Evolutionary conservation across 192 early-diverging fungal species (phyloP).

Genomic region (Dissophora ornata): DNA sequence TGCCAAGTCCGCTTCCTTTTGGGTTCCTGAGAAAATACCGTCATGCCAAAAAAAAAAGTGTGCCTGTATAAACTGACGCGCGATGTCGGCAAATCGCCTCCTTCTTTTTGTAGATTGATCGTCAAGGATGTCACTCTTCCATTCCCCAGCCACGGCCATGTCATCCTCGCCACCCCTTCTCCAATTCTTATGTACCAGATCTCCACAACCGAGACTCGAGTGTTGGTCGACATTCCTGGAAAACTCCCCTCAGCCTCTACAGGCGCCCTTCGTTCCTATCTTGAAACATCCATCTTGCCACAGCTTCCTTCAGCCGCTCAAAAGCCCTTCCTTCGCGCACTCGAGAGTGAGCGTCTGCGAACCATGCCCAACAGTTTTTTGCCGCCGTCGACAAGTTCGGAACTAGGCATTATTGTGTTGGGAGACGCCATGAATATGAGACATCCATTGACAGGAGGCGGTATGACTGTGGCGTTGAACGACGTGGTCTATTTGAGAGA

Average conservation of each 20-base stretch:
- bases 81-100: too few relatives aligned
- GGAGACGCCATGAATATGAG: conserved; percentile 97
- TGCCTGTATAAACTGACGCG: too few relatives aligned
- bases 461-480: conserved; percentile 96
- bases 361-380: conserved; percentile 91
- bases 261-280: conserved; percentile 71
- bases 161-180: conserved; percentile 82
- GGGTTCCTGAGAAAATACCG: too few relatives aligned
- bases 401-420: conserved; percentile 79
- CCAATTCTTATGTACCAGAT: conserved; percentile 89
- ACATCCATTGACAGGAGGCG: conserved; percentile 95
- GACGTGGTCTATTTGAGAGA: conserved; percentile 83
- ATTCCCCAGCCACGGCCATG: conserved; percentile 87
- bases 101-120: conserved; percentile 59
- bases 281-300: conserved; percentile 70
- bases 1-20: neutral
- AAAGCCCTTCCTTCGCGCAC: conserved; percentile 65
- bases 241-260: conserved; percentile 72
- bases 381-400: conserved; percentile 75
- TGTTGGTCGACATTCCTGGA: conserved; percentile 91
- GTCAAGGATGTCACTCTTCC: conserved; percentile 77
- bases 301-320: conserved; percentile 75
- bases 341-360: conserved; percentile 78
- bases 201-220: conserved; percentile 75
- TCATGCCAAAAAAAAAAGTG: too few relatives aligned